Evolutionary conservation across 2,329 filamentous ascomycete species (phyloP).

Genomic region (Phoma herbarum): DNA sequence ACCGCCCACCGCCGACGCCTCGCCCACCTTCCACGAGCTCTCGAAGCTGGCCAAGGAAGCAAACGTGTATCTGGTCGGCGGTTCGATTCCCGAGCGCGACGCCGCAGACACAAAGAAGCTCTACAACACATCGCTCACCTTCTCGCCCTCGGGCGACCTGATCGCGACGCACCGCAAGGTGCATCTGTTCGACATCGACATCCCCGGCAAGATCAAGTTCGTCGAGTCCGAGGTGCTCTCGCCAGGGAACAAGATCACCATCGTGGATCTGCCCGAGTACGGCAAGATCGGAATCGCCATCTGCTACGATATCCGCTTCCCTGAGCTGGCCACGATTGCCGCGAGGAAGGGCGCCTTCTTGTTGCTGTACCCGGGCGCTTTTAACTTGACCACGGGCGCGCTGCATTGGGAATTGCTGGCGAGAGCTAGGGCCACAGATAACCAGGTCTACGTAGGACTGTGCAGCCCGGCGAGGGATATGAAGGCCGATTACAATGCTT

Average conservation of each 20-base stretch:
- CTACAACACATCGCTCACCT: conserved; percentile 91
- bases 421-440: conserved; percentile 86
- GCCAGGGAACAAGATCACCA: conserved; percentile 83
- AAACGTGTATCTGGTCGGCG: conserved; percentile 83
- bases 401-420: conserved; percentile 90
- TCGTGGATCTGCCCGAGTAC: conserved; percentile 88
- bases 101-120: conserved; percentile 67
- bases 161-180: conserved; percentile 92
- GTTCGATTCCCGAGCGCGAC: conserved; percentile 88
- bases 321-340: conserved; percentile 89
- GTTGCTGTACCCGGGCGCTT: conserved; percentile 93
- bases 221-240: conserved; percentile 88
- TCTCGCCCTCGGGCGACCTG: conserved; percentile 78
- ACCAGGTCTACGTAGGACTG: conserved; percentile 91
- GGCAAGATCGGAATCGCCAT: conserved; percentile 89
- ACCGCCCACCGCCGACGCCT: conserved; percentile 73
- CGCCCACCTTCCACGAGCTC: conserved; percentile 87
- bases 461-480: conserved; percentile 90
- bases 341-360: conserved; percentile 87
- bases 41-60: conserved; percentile 81
- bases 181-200: conserved; percentile 97
- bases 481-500: conserved; percentile 82
- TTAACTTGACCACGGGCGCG: conserved; percentile 91
- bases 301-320: conserved; percentile 98
- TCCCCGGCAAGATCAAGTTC: conserved; percentile 93